Evolutionary conservation across 78 protist species (phyloP), one percentile per base, ranked within the genome.

Genomic region (slime mould (Dictyostelium discoideum)): DNA sequence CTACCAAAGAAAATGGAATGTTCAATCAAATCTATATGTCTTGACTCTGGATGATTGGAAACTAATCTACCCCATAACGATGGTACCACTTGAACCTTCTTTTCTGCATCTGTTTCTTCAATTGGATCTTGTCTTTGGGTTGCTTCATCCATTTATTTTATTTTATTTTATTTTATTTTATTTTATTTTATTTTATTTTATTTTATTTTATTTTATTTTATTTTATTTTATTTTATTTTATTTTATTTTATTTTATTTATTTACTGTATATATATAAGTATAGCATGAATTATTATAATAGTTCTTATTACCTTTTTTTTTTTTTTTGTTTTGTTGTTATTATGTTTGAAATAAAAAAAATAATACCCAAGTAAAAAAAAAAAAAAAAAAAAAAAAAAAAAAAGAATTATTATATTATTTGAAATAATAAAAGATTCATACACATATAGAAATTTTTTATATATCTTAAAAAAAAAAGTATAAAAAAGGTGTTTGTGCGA

Each of bases 1-100:
- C 94, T 78, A 5, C 94, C 94, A 63, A 89, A 80, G 4, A n/a
- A 22, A 13, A 80, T 80, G 5, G 69, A 87, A 14, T 80, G 37
- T 4, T 79, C 87, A 29, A 80, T 44, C 20, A 89, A 32, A 48
- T 89, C 87, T 1, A 89, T 40, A 44, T 37, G 50, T 32, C 39
- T 37, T 37, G 94, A 89, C 2, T 80, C 65, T 78, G 94, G 87
- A 42, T 89, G 86, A 46, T 73, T 79, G 2, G 84, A 29, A 2
- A 89, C 94, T 29, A 89, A 57, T 46, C 72, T 78, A 24, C 94
- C 94, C 94, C 94, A 89, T 50, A 60, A 20, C 69, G 69, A 60
- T 60, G 69, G 26, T 60, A 16, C n/a, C 26, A 20, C 9, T 20
- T 54, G 22, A 54, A 60, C 69, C 26, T 60, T 60, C 4, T 60